A percentile compares a stretch with the other conserved stretches of the same genome.
Evolutionary conservation across 139 green algal genomes (phyloP).

Genomic region (Chlorella sp.): DNA sequence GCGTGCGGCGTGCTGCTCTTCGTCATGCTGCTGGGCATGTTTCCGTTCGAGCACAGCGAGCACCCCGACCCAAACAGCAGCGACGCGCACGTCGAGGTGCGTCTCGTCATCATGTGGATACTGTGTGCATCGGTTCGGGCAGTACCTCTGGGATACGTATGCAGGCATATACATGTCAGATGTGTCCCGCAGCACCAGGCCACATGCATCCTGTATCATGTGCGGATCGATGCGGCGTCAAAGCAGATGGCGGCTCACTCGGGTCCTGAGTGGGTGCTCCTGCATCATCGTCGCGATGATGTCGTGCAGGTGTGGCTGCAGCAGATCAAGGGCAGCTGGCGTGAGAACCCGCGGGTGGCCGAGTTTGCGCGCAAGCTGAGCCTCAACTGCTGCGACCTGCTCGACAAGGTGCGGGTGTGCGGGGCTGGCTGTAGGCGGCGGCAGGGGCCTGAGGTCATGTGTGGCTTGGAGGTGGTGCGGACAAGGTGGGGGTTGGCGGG

Average conservation of each 20-base stretch:
- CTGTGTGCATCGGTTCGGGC: too few relatives aligned
- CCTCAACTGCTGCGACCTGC: constrained; percentile 27
- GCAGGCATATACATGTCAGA: too few relatives aligned
- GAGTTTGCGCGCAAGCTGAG: constrained; percentile 22
- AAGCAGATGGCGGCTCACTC: too few relatives aligned
- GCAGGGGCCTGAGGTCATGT: background rate
- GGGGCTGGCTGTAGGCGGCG: too few relatives aligned
- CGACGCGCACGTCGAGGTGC: constrained; percentile 33
- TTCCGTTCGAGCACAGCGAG: constrained; percentile 47
- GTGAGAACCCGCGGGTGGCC: constrained; percentile 25
- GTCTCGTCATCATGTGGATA: too few relatives aligned
- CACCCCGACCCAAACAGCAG: constrained; percentile 44
- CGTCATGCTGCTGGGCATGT: constrained; percentile 58
- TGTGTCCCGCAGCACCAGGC: background rate
- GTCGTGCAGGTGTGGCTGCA: constrained; percentile 35
- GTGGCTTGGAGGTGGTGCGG: background rate
- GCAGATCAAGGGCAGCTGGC: constrained; percentile 55
- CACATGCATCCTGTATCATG: too few relatives aligned
- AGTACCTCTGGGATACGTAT: too few relatives aligned
- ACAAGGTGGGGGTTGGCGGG: too few relatives aligned
- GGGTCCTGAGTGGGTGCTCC: too few relatives aligned
- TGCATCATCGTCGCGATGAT: background rate
- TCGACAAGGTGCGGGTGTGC: constrained; percentile 31
- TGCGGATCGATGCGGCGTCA: too few relatives aligned
- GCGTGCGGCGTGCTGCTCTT: constrained; percentile 55